Evolutionary conservation across 306 rosid genomes (phyloP), one percentile per base, ranked within the genome.

Genomic region (Begonia masoniana): DNA sequence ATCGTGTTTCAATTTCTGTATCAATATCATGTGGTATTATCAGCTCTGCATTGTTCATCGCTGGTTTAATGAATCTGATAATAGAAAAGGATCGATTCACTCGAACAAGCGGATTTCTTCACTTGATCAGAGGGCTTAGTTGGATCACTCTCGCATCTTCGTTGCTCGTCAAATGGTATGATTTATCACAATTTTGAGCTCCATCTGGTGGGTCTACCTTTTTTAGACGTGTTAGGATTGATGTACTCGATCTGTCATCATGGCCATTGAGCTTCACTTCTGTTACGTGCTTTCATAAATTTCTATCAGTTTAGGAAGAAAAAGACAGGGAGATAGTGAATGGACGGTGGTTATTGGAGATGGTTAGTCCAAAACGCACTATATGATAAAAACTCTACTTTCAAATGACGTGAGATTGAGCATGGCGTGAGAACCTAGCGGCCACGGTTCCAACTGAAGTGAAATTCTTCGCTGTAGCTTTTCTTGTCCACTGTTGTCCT

Each of bases 171-270:
- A 73, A 75, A 65, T 61, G 66, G 52, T 21, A 13, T 72, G 62
- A 63, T 66, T 71, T 71, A 64, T 73, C 10, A 69, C 15, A 53
- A 11, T 62, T 58, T 56, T 73, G 2, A 81, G 62, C 51, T 65
- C 72, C 49, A 13, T 76, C 49, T 81, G 94, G 88, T 81, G 94
- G 89, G 1, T 43, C 50, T 57, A 70, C 65, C 3, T 78, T 75
- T 62, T 5, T 41, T 3, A 55, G 57, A 61, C 51, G 55, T 19
- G 67, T 63, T 48, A 57, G 49, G 47, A 58, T 79, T 55, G 57
- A 68, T 15, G 12, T 52, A 21, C 24, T 70, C 17, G 80, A 80
- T 43, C 13, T 68, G 13, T 50, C 63, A 36, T 51, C 42, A 23
- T 79, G 84, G 84, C 64, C 68, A 23, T 51, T 52, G 15, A 61